Conservation (phyloP, 768 basidiomycete genomes). For the Suillus subalutaceus region DNA sequence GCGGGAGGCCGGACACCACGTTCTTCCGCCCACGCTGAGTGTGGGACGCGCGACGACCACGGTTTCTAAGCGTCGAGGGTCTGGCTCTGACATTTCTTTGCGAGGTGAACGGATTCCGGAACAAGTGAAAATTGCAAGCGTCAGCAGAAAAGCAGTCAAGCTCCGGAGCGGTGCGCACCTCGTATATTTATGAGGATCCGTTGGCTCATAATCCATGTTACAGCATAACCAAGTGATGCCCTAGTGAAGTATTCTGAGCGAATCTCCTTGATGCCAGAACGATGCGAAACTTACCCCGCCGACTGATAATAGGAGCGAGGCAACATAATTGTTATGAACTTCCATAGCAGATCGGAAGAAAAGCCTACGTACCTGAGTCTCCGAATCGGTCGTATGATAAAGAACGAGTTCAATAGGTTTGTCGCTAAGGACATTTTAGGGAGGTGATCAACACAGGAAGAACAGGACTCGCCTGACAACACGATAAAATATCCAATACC, state of each 20-base stretch:
- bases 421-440: constrained; percentile 33
- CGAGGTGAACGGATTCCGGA: not conserved
- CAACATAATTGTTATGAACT: constrained; percentile 10
- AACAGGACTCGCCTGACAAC: constrained; percentile 46
- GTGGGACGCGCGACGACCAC: not conserved
- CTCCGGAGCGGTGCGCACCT: not conserved
- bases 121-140: not conserved
- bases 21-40: constrained; percentile 18
- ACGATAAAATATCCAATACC: constrained; percentile 64
- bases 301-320: constrained; percentile 36
- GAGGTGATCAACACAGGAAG: not conserved
- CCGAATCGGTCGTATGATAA: constrained; percentile 42
- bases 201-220: constrained; percentile 5
- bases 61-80: not conserved
- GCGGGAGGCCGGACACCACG: constrained; percentile 24
- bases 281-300: constrained; percentile 44
- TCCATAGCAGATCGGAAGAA: constrained; percentile 14
- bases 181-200: constrained; percentile 1
- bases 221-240: constrained; percentile 35
- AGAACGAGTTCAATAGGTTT: constrained; percentile 57
- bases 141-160: not conserved
- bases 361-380: constrained; percentile 44
- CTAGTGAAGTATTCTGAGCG: constrained; percentile 19
- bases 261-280: constrained; percentile 9
- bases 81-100: constrained; percentile 1